Percentiles rank a stretch among this genome's conserved stretches.
phyloP scores from a whole-genome alignment of 208 protist genomes.

The Herpetomonas samuelpessoai region DNA sequence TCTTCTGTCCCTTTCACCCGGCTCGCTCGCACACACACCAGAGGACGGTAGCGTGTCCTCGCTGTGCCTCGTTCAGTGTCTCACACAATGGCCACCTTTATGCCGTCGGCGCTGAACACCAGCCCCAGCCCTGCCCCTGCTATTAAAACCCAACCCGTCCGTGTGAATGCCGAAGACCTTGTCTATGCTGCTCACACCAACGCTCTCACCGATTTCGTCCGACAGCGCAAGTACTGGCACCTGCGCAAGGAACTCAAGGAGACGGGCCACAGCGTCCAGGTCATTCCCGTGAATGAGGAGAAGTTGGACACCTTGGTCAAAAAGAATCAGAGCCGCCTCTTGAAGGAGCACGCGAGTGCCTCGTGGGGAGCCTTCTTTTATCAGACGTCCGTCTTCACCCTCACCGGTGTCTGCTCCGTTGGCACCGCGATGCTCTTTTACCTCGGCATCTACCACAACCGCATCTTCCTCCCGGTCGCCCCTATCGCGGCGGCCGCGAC shows the following conservation, averaged over 20 bases:
- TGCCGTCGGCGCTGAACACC: slow-evolving; percentile 35
- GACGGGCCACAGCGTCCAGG: slow-evolving; percentile 39
- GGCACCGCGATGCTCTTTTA: slow-evolving; percentile 55
- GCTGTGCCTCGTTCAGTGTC: too few relatives aligned
- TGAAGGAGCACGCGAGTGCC: slow-evolving; percentile 73
- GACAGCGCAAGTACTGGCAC: slow-evolving; percentile 35
- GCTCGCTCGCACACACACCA: too few relatives aligned
- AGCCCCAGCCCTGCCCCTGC: slow-evolving; percentile 45
- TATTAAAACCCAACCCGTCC: slow-evolving; percentile 35
- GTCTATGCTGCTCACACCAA: slow-evolving; percentile 33
- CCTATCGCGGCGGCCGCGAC: slow-evolving; percentile 56
- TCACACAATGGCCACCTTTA: slow-evolving; percentile 33
- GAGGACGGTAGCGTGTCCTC: too few relatives aligned
- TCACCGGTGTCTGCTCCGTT: slow-evolving; percentile 59
- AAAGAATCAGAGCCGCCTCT: slow-evolving; percentile 46
- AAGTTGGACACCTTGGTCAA: slow-evolving; percentile 25
- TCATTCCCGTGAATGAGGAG: slow-evolving; percentile 30
- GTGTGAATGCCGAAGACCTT: slow-evolving; percentile 60
- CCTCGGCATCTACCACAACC: slow-evolving; percentile 61
- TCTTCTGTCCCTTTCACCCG: too few relatives aligned
- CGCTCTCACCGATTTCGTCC: slow-evolving; percentile 62
- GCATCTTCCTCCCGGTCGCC: slow-evolving; percentile 63
- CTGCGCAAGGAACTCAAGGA: slow-evolving; percentile 15
- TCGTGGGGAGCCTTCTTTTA: slow-evolving; percentile 67
- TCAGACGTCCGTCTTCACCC: slow-evolving; percentile 67